These are phyloP conservation scores for Diatrype stigma DNA, from an alignment of 2,329 filamentous ascomycete species.

Conservation along the genomic window DNA sequence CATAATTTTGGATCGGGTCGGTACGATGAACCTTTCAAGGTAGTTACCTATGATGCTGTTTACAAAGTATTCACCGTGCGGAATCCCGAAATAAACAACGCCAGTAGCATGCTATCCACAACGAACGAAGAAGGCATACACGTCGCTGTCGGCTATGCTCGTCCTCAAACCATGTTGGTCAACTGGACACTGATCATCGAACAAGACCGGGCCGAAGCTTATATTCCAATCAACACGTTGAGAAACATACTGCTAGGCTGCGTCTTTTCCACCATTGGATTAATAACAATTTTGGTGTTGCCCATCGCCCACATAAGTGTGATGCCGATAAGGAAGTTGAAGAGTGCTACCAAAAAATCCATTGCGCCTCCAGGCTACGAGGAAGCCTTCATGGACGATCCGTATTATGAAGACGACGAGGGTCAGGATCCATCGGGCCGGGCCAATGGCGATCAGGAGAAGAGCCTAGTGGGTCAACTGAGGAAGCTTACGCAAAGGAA, in stretches of 20 bases:
- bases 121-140: constrained; percentile 64
- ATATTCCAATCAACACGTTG: constrained; percentile 68
- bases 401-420: constrained; percentile 44
- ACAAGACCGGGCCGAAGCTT: constrained; percentile 69
- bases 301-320: constrained; percentile 81
- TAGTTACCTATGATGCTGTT: constrained; percentile 60
- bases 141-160: constrained; percentile 78
- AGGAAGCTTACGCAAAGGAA: constrained; percentile 33
- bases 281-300: constrained; percentile 67
- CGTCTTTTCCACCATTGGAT: constrained; percentile 76
- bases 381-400: constrained; percentile 39
- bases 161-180: constrained; percentile 62
- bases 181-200: constrained; percentile 84
- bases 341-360: constrained; percentile 69
- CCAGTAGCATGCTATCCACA: constrained; percentile 64
- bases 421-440: constrained; percentile 13
- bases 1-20: constrained; percentile 38
- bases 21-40: constrained; percentile 50
- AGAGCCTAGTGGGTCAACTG: constrained; percentile 35
- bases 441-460: constrained; percentile 35
- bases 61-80: constrained; percentile 53
- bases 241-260: constrained; percentile 77
- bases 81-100: constrained; percentile 55
- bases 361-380: constrained; percentile 62
- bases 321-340: constrained; percentile 71